Conservation (phyloP, 495 filamentous ascomycete species). For the Trichoderma erinaceum region DNA sequence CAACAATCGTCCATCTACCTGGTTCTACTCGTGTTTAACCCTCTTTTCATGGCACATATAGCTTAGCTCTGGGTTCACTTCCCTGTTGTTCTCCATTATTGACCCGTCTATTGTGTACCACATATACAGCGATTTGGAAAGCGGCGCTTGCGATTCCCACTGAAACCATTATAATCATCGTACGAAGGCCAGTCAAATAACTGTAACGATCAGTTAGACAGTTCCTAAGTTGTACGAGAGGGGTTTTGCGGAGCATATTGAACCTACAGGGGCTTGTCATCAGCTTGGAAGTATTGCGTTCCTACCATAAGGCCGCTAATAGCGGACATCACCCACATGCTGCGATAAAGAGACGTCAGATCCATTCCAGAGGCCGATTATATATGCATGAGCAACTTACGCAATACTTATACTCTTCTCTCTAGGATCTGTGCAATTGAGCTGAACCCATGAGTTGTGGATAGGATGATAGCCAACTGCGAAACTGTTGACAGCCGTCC, state of each 20-base stretch:
- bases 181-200: conserved; percentile 24
- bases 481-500: conserved; percentile 39
- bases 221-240: no score
- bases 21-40: not conserved
- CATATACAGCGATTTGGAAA: conserved; percentile 25
- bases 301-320: conserved; percentile 33
- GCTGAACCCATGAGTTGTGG: conserved; percentile 47
- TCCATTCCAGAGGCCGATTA: not conserved
- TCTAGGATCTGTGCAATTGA: conserved; percentile 40
- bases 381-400: conserved; percentile 26
- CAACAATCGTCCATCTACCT: not conserved
- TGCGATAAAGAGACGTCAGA: conserved; percentile 16
- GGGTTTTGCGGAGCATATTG: not conserved
- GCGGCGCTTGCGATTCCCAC: conserved; percentile 23
- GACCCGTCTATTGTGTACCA: conserved; percentile 21
- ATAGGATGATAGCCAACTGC: conserved; percentile 41
- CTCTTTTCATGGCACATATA: conserved; percentile 21
- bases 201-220: not conserved
- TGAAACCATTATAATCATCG: conserved; percentile 24
- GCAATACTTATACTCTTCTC: conserved; percentile 47
- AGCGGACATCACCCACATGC: conserved; percentile 45
- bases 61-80: conserved; percentile 17
- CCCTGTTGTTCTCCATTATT: conserved; percentile 11
- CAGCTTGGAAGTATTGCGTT: conserved; percentile 24
- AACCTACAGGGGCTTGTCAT: conserved; percentile 22